Conservation (phyloP, 306 rosid genomes). For the Corylus heterophylla region DNA sequence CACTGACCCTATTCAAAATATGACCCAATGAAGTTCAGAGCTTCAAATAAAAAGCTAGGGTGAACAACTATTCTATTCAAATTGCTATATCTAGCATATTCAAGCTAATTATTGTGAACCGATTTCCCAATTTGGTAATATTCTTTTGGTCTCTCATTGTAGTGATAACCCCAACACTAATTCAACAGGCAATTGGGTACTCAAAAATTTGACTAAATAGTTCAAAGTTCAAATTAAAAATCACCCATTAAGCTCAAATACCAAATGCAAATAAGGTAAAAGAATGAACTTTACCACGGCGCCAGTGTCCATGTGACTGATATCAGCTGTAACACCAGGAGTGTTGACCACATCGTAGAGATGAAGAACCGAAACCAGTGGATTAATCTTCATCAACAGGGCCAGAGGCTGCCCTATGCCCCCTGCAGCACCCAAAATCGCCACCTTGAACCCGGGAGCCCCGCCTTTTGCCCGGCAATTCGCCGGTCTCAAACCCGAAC, state of each 20-base stretch:
- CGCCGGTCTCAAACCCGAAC: slow-evolving; percentile 36
- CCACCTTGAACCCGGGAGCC: slow-evolving; percentile 86
- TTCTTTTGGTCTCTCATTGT: no score
- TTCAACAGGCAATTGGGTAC: not conserved
- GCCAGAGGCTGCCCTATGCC: slow-evolving; percentile 96
- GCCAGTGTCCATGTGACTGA: slow-evolving; percentile 95
- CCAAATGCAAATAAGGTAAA: not conserved
- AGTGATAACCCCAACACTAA: not conserved
- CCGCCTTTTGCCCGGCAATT: slow-evolving; percentile 91
- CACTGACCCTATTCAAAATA: not conserved
- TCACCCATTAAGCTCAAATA: not conserved
- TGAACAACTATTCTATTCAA: not conserved
- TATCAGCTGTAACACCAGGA: slow-evolving; percentile 96
- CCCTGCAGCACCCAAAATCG: slow-evolving; percentile 92
- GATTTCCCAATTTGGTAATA: not conserved
- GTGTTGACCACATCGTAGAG: slow-evolving; percentile 93
- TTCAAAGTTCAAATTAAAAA: not conserved
- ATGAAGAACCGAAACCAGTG: slow-evolving; percentile 90
- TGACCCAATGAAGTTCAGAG: not conserved
- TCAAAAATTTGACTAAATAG: not conserved
- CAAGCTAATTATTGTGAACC: not conserved
- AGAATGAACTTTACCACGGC: slow-evolving; percentile 69
- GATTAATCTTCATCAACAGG: slow-evolving; percentile 90
- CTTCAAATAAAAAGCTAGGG: not conserved
- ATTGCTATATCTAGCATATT: not conserved